These are phyloP conservation scores for Malassezia caprae DNA, from an alignment of 1,284 basidiomycete genomes.

Conservation along the genomic window DNA sequence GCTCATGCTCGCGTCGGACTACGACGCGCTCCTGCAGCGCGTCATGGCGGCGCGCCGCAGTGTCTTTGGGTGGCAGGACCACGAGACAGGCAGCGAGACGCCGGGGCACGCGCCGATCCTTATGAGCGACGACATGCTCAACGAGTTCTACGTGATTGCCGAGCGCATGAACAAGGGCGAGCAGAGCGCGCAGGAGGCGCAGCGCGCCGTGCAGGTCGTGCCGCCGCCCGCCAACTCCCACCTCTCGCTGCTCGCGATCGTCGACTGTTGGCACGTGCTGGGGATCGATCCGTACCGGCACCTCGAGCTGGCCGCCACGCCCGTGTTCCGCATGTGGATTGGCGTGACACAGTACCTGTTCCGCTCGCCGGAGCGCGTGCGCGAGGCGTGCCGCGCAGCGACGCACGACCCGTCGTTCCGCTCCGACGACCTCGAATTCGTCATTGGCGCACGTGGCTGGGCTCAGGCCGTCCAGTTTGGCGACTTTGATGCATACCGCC, in stretches of 20 bases:
- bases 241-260: constrained; percentile 91
- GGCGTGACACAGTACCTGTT: constrained; percentile 95
- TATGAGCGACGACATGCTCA: constrained; percentile 73
- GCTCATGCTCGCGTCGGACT: constrained; percentile 77
- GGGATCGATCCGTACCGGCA: constrained; percentile 81
- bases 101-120: constrained; percentile 58
- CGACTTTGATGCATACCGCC: constrained; percentile 75
- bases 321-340: constrained; percentile 91
- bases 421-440: constrained; percentile 83
- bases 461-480: constrained; percentile 65
- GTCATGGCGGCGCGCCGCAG: constrained; percentile 65
- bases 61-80: constrained; percentile 60
- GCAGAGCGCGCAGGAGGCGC: neutral
- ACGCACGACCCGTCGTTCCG: constrained; percentile 71
- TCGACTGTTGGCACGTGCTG: constrained; percentile 89
- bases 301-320: constrained; percentile 85
- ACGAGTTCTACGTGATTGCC: constrained; percentile 72
- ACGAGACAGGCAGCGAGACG: constrained; percentile 24
- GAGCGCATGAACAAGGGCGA: constrained; percentile 23
- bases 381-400: constrained; percentile 54
- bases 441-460: constrained; percentile 91
- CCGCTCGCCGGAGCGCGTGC: constrained; percentile 52
- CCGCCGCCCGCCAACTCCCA: constrained; percentile 66
- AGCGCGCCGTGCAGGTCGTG: neutral
- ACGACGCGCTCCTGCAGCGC: constrained; percentile 55